Percentiles rank a stretch among this genome's conserved stretches.
These are phyloP conservation scores for Pseudogymnoascus sp. DNA, from an alignment of 2,329 filamentous ascomycete species.

Conservation along the genomic window DNA sequence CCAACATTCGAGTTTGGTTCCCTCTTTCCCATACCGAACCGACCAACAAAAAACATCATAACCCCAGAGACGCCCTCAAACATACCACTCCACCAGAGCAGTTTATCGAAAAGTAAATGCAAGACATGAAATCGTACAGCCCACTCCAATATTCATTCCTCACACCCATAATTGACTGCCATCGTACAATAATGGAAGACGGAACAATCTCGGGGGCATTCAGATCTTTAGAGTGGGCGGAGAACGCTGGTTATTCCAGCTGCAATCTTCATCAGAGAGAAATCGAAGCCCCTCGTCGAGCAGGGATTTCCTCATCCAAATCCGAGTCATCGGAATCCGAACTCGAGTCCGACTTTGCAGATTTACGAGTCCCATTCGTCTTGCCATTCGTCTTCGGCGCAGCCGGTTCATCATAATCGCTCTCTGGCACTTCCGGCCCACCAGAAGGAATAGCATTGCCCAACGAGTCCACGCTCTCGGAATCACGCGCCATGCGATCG, in stretches of 20 bases:
- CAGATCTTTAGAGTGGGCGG: background rate
- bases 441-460: background rate
- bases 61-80: background rate
- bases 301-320: background rate
- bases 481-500: slow-evolving; percentile 13
- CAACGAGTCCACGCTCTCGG: slow-evolving; percentile 9
- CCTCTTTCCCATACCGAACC: background rate
- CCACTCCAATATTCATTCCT: background rate
- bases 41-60: background rate
- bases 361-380: background rate
- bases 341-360: background rate
- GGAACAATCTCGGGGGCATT: background rate
- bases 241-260: background rate
- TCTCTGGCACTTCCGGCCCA: background rate
- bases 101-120: background rate
- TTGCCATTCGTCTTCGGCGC: background rate
- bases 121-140: slow-evolving; percentile 3
- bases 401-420: background rate
- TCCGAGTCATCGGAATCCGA: background rate
- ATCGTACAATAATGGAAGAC: background rate
- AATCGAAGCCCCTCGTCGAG: background rate
- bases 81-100: background rate
- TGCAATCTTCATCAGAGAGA: background rate
- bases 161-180: background rate
- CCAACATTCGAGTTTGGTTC: no score